Base-by-base conservation (phyloP, 1,139 yeast genomes). In the Kodamaea derodonti region DNA sequence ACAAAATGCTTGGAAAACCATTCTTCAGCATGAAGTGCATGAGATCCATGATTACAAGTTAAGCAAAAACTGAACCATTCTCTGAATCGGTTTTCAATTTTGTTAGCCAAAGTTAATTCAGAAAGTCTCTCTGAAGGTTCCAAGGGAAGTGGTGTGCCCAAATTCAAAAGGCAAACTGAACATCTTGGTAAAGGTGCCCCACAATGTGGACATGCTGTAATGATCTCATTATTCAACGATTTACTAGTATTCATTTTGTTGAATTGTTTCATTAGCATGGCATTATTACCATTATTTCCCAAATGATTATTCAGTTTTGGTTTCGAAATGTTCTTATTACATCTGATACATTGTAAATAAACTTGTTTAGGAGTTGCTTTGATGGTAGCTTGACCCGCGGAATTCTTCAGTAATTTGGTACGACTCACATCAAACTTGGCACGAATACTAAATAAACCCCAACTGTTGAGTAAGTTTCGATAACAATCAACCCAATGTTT, bases 21-120 rank as follows among this genome's bases (percentile, higher is more conserved):
- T 51, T 87, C 95, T 46, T 84, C 88, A 0, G 97, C 97, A 56
- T 92, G 97, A 12, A 83, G 87, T 0, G 95, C 90, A 61, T 92
- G 98, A 72, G 83, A 80, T 1, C 97, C 96, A 52, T 92, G 97
- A 53, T 84, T 86, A 55, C 97, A 92, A 18, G 82, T 78, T 43
- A 92, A 64, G 53, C 98, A 92, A 58, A 87, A 87, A 45, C 94
- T 85, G 46, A 92, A 88, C 95, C 95, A 80, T 44, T 80, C 78
- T 39, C 72, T 59, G 52, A 78, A 74, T 38, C 64, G 63, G 29
- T 62, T 60, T 33, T 60, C 69, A 30, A 58, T 59, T 27, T 49
- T 48, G 22, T 47, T 46, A 7, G 45, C 47, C 17, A 40, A 14
- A 3, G 51, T 42, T 13, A 25, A 31, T 22, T 49, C 55, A 14